phyloP scores from a whole-genome alignment of 352 stramenopile species.

The Pythium rhizo-oryzae region DNA sequence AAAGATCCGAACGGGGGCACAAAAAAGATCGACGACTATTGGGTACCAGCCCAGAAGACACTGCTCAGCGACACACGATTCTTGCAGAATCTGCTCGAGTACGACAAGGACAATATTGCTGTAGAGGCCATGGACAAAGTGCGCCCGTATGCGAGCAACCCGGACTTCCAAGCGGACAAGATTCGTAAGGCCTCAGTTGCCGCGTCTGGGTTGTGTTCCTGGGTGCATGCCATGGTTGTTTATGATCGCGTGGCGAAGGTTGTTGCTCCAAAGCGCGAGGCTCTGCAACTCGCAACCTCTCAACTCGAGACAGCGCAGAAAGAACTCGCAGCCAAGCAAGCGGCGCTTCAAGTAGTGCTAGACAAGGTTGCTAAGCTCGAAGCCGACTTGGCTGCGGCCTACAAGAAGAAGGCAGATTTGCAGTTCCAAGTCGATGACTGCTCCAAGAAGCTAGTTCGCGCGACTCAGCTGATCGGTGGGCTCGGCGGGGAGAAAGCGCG shows the following conservation, averaged over 20 bases:
- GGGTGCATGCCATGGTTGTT: conserved; percentile 97
- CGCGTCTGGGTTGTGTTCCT: conserved; percentile 93
- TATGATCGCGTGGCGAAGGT: conserved; percentile 94
- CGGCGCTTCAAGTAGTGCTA: conserved; percentile 91
- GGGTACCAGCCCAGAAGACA: conserved; percentile 92
- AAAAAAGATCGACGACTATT: conserved; percentile 96
- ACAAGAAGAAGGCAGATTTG: conserved; percentile 93
- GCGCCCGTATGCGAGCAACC: conserved; percentile 74
- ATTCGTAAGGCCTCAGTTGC: conserved; percentile 95
- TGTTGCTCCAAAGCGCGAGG: conserved; percentile 93
- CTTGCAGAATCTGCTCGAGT: conserved; percentile 93
- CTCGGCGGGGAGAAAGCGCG: conserved; percentile 93
- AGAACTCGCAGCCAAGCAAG: conserved; percentile 90
- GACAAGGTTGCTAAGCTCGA: conserved; percentile 92
- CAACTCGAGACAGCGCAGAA: conserved; percentile 86
- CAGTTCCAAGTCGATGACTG: conserved; percentile 93
- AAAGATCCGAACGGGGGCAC: conserved; percentile 91
- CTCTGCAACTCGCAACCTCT: conserved; percentile 88
- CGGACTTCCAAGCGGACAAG: conserved; percentile 93
- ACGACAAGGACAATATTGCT: conserved; percentile 96
- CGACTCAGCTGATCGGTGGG: conserved; percentile 93
- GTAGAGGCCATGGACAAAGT: conserved; percentile 93
- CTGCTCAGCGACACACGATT: conserved; percentile 93
- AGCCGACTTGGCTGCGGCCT: conserved; percentile 87
- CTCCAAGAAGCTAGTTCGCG: conserved; percentile 90